Evolutionary conservation across 176 grass and related monocot genomes (phyloP).

Genomic region (Lolium rigidum): DNA sequence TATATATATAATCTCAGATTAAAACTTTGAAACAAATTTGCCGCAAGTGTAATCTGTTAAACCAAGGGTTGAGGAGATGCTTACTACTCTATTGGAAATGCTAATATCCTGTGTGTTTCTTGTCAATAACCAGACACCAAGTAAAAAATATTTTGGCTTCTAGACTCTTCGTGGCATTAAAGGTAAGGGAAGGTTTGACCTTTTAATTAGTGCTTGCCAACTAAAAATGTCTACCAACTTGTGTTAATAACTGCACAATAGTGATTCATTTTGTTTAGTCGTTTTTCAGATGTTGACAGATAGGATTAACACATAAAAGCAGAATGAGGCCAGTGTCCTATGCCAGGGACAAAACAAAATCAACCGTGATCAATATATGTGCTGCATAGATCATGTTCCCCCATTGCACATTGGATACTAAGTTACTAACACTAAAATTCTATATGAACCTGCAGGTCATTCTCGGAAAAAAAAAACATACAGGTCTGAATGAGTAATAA

Average conservation of each 20-base stretch:
- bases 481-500: conserved; percentile 15
- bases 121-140: background rate
- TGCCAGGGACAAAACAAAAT: conserved; percentile 5
- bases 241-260: conserved; percentile 4
- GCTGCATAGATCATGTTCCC: background rate
- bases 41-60: background rate
- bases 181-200: background rate
- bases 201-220: background rate
- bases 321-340: background rate
- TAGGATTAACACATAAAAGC: conserved; percentile 11
- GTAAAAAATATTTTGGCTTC: background rate
- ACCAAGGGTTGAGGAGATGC: background rate
- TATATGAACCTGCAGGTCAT: too few relatives aligned
- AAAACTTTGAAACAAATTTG: background rate
- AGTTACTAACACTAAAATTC: background rate
- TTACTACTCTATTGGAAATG: background rate
- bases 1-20: background rate
- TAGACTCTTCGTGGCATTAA: background rate
- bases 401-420: background rate
- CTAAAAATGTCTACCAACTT: background rate
- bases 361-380: background rate
- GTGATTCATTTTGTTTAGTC: background rate
- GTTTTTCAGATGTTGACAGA: background rate
- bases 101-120: background rate
- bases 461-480: background rate